A percentile compares a stretch with the other conserved stretches of the same genome.
Conservation (phyloP, 495 filamentous ascomycete species). For the Lepraria neglecta region DNA sequence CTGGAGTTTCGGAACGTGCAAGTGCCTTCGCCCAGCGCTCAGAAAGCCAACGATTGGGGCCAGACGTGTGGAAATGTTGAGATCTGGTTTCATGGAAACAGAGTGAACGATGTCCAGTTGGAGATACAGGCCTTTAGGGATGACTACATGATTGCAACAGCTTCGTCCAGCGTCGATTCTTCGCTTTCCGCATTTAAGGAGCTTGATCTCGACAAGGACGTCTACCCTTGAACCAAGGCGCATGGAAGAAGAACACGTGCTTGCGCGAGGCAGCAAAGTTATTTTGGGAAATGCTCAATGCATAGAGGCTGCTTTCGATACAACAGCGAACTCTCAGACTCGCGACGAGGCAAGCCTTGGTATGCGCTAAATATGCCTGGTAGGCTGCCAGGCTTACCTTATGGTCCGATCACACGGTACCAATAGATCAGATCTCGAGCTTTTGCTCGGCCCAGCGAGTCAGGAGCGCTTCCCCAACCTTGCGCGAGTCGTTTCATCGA, state of each 20-base stretch:
- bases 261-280: background rate
- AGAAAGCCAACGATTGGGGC: constrained; percentile 38
- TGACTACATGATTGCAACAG: constrained; percentile 57
- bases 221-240: constrained; percentile 18
- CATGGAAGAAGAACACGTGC: background rate
- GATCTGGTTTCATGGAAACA: constrained; percentile 44
- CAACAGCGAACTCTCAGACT: background rate
- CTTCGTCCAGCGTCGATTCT: constrained; percentile 31
- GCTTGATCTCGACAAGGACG: constrained; percentile 30
- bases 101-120: constrained; percentile 49
- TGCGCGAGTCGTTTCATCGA: no score
- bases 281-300: background rate
- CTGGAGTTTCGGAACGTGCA: constrained; percentile 62
- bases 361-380: background rate
- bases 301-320: background rate
- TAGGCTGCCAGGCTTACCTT: background rate
- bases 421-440: background rate
- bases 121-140: constrained; percentile 56
- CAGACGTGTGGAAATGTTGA: constrained; percentile 46
- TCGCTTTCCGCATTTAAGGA: constrained; percentile 16
- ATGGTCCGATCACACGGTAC: no score
- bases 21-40: constrained; percentile 41
- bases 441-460: no score
- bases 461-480: no score
- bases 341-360: background rate